Evolutionary conservation across 495 filamentous ascomycete species (phyloP).

Genomic region (Apodospora peruviana): DNA sequence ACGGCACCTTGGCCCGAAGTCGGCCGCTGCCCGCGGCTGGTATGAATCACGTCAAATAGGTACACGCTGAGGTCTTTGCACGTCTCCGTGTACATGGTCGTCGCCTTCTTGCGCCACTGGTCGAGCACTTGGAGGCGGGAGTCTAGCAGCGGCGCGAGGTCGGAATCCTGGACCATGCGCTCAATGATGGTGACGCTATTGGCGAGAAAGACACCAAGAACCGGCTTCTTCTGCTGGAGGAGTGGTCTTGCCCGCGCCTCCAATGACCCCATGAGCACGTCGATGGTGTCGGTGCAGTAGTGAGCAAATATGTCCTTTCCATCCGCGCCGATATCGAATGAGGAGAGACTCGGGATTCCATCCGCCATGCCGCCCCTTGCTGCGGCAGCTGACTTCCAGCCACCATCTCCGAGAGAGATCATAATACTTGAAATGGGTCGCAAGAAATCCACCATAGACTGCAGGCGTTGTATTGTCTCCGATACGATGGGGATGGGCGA

Average conservation of each 20-base stretch:
- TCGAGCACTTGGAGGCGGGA: conserved; percentile 61
- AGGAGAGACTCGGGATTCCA: conserved; percentile 63
- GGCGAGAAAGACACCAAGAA: conserved; percentile 83
- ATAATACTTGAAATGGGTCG: conserved; percentile 84
- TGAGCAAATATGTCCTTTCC: conserved; percentile 82
- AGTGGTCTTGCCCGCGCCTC: conserved; percentile 68
- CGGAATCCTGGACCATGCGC: conserved; percentile 75
- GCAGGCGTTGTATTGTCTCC: conserved; percentile 81
- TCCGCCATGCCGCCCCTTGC: conserved; percentile 49
- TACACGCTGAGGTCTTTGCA: conserved; percentile 83
- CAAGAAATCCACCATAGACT: conserved; percentile 81
- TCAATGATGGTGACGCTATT: conserved; percentile 86
- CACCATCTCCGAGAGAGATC: conserved; percentile 86
- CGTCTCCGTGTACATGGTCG: conserved; percentile 73
- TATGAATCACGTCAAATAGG: conserved; percentile 89
- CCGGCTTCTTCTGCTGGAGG: conserved; percentile 72
- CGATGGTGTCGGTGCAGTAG: conserved; percentile 81
- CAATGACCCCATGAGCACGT: conserved; percentile 69
- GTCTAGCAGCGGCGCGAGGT: conserved; percentile 69
- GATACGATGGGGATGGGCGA: conserved; percentile 69
- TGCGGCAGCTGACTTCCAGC: conserved; percentile 60
- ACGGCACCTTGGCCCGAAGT: conserved; percentile 60
- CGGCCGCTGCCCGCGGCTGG: conserved; percentile 62
- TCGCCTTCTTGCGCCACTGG: conserved; percentile 78
- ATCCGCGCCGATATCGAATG: conserved; percentile 86